A percentile compares a stretch with the other conserved stretches of the same genome.
Conservation (phyloP, 345 rosid genomes). For the Moricandia arvensis region DNA sequence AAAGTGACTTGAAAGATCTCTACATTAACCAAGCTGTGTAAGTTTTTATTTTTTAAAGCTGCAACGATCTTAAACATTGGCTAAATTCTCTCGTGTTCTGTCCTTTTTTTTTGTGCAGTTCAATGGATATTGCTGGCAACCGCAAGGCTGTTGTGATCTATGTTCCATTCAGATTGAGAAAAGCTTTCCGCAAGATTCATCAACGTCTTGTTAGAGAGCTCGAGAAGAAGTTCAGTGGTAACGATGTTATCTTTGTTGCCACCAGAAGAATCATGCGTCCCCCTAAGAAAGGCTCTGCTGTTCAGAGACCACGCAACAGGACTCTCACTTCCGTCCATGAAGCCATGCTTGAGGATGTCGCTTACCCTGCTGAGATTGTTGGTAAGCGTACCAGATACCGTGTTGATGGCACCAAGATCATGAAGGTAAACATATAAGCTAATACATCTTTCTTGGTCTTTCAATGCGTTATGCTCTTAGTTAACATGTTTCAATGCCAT, state of each 20-base stretch:
- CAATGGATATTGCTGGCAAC: conserved; percentile 66
- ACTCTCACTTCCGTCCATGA: conserved; percentile 83
- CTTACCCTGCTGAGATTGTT: conserved; percentile 88
- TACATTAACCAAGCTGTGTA: conserved; percentile 77
- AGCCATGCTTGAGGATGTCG: conserved; percentile 80
- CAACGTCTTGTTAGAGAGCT: conserved; percentile 80
- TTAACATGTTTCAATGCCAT: conserved; percentile 30
- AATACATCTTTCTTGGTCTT: neutral
- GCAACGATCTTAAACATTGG: neutral
- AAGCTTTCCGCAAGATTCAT: conserved; percentile 84
- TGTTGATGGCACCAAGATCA: conserved; percentile 75
- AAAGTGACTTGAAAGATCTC: conserved; percentile 81
- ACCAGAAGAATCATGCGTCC: conserved; percentile 79
- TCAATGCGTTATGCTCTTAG: neutral
- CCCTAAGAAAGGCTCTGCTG: conserved; percentile 97
- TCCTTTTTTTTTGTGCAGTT: conserved; percentile 41
- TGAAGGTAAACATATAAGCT: conserved; percentile 44
- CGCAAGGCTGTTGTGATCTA: conserved; percentile 83
- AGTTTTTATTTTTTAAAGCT: neutral
- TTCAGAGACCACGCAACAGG: conserved; percentile 73
- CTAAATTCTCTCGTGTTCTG: neutral
- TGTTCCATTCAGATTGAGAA: conserved; percentile 83
- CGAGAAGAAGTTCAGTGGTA: conserved; percentile 97
- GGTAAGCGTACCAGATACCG: conserved; percentile 77
- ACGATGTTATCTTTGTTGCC: conserved; percentile 74